A percentile compares a stretch with the other conserved stretches of the same genome.
phyloP scores from a whole-genome alignment of 306 rosid species.

The Fragaria nilgerrensis region DNA sequence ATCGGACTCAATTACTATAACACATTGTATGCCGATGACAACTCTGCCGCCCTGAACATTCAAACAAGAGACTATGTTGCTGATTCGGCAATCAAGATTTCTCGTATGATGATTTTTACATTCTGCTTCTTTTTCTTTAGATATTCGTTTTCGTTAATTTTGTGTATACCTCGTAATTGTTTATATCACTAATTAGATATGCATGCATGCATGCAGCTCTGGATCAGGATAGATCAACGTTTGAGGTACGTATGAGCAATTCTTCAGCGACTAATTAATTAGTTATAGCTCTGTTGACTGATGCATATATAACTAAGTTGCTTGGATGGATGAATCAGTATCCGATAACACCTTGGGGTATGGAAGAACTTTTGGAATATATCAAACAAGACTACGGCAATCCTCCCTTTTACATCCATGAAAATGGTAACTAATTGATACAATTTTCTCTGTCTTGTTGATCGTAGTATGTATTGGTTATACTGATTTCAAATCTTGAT shows the following conservation, averaged over 20 bases:
- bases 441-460: too few relatives aligned
- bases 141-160: background rate
- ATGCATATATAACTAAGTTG: background rate
- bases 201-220: background rate
- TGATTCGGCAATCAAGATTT: background rate
- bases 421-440: slow-evolving; percentile 46
- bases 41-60: slow-evolving; percentile 24
- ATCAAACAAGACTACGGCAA: slow-evolving; percentile 59
- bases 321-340: slow-evolving; percentile 10
- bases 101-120: background rate
- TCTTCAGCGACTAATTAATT: too few relatives aligned
- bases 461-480: too few relatives aligned
- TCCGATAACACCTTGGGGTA: slow-evolving; percentile 37
- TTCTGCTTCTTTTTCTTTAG: background rate
- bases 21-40: slow-evolving; percentile 30
- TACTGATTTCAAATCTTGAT: background rate
- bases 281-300: too few relatives aligned
- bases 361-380: slow-evolving; percentile 38
- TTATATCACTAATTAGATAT: background rate
- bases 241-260: slow-evolving; percentile 30
- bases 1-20: slow-evolving; percentile 55
- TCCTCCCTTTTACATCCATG: slow-evolving; percentile 53
- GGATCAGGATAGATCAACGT: slow-evolving; percentile 1
- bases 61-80: slow-evolving; percentile 33
- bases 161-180: too few relatives aligned